These are phyloP conservation scores for Vaccinium myrtillus DNA, from an alignment of 148 eudicot species.

Conservation along the genomic window DNA sequence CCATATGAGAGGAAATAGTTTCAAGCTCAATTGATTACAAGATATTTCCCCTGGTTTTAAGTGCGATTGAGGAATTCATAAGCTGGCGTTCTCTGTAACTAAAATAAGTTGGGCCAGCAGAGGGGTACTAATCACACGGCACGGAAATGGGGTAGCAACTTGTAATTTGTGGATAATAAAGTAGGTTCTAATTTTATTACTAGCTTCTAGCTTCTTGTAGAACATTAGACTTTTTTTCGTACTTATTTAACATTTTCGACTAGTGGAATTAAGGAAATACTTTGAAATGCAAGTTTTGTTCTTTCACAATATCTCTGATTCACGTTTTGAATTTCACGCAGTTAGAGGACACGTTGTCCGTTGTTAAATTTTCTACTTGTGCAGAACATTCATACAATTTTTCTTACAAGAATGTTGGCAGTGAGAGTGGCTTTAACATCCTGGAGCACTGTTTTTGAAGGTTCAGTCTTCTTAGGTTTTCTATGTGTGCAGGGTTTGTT, in stretches of 20 bases:
- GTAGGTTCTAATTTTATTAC: not conserved
- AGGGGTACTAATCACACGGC: not conserved
- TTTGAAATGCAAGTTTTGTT: slow-evolving; percentile 10
- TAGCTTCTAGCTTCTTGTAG: slow-evolving; percentile 5
- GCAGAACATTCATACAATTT: too few species aligned
- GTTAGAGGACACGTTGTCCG: not conserved
- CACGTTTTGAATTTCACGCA: not conserved
- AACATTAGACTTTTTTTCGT: not conserved
- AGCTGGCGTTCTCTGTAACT: slow-evolving; percentile 10
- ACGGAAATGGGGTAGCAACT: slow-evolving; percentile 6
- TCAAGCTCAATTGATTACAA: not conserved
- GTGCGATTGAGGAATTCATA: slow-evolving; percentile 1
- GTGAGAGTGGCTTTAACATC: not conserved
- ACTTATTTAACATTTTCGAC: slow-evolving; percentile 11
- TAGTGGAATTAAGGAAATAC: not conserved
- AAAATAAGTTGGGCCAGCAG: slow-evolving; percentile 14
- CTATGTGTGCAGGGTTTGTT: too few species aligned
- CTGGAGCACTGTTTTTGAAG: too few species aligned
- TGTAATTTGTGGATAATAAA: not conserved
- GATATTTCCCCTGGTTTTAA: not conserved
- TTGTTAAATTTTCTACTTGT: too few species aligned
- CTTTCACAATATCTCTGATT: not conserved
- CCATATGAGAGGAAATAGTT: not conserved
- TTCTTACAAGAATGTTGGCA: not conserved
- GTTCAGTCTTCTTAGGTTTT: too few species aligned